phyloP scores from a whole-genome alignment of 208 protist species.

The Acanthamoeba culbertsoni region DNA sequence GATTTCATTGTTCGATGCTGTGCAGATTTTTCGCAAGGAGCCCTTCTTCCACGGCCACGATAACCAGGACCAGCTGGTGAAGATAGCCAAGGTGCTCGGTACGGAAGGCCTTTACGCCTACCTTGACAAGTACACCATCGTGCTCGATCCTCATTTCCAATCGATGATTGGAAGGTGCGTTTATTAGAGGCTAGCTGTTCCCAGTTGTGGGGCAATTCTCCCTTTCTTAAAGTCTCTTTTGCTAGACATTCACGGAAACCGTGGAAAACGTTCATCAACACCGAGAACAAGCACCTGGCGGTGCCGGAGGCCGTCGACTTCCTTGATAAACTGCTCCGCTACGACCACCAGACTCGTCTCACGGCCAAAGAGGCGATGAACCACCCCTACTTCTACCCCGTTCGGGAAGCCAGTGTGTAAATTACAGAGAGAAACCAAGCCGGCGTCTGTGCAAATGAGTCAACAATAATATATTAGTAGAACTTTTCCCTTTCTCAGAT shows the following conservation, averaged over 20 bases:
- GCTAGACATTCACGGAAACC: conserved; percentile 87
- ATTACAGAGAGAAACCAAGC: no score
- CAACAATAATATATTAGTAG: no score
- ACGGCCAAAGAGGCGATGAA: conserved; percentile 98
- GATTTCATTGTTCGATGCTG: not conserved
- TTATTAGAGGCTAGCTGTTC: not conserved
- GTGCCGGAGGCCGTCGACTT: conserved; percentile 97
- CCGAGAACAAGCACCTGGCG: conserved; percentile 79
- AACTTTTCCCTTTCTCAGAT: no score
- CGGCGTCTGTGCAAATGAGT: no score
- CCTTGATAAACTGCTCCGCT: conserved; percentile 96
- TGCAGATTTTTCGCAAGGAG: conserved; percentile 94
- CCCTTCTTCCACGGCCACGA: conserved; percentile 98
- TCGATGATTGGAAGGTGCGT: conserved; percentile 86
- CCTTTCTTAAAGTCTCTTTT: not conserved
- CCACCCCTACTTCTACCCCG: conserved; percentile 97
- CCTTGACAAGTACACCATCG: conserved; percentile 95
- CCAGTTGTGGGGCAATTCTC: not conserved
- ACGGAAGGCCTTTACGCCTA: conserved; percentile 93
- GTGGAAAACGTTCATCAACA: conserved; percentile 93
- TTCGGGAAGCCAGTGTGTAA: conserved; percentile 75
- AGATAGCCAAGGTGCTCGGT: conserved; percentile 92
- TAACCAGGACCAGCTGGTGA: conserved; percentile 98
- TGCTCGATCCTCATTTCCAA: conserved; percentile 88
- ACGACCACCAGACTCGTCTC: conserved; percentile 96